phyloP scores from a whole-genome alignment of 78 protist genomes.

The Monosiga brevicollis region DNA sequence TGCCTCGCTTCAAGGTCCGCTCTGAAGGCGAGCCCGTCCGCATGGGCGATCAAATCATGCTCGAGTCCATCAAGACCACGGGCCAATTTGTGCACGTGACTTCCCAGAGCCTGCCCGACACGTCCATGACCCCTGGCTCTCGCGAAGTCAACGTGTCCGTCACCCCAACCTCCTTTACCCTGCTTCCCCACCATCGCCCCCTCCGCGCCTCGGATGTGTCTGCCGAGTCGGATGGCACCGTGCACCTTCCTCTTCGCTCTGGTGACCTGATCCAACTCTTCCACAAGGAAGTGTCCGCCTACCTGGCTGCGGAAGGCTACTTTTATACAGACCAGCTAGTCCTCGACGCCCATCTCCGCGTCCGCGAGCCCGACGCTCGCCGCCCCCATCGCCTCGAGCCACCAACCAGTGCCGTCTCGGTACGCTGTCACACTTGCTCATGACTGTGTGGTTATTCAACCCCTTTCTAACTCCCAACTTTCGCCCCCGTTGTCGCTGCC shows the following conservation, averaged over 20 bases:
- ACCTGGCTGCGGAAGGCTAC: not conserved
- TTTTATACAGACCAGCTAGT: not conserved
- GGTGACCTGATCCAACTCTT: not conserved
- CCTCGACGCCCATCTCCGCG: not conserved
- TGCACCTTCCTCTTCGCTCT: not conserved
- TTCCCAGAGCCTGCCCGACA: not conserved
- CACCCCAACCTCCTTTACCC: not conserved
- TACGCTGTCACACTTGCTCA: not conserved
- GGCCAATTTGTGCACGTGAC: not conserved
- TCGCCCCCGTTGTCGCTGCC: too few relatives aligned
- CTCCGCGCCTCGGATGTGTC: not conserved
- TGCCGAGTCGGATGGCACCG: not conserved
- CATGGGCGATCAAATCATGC: not conserved
- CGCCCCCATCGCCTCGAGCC: not conserved
- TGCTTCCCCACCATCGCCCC: not conserved
- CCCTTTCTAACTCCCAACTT: too few relatives aligned
- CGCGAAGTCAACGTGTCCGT: not conserved
- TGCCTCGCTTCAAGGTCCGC: slow-evolving; percentile 19
- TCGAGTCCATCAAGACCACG: not conserved
- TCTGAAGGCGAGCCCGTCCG: slow-evolving; percentile 9
- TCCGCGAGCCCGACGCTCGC: not conserved
- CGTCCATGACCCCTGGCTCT: not conserved
- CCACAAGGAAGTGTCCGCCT: not conserved
- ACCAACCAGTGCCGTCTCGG: not conserved
- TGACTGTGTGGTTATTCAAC: not conserved